Evolutionary conservation across 495 filamentous ascomycete genomes (phyloP).

Genomic region (Parachaetomium inaequale): DNA sequence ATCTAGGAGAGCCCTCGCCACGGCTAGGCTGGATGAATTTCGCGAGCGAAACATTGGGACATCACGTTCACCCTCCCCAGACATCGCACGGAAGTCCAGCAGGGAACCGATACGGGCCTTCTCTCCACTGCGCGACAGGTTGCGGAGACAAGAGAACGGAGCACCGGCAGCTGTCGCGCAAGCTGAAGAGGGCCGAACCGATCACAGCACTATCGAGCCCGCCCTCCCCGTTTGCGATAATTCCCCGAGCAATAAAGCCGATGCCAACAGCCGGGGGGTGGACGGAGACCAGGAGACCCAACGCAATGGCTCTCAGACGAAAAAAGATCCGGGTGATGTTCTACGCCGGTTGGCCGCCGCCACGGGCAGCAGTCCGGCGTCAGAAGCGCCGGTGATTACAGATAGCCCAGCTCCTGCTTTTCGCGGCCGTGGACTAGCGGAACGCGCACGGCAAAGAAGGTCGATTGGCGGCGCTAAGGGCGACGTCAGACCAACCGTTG

Average conservation of each 20-base stretch:
- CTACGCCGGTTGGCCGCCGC: constrained; percentile 61
- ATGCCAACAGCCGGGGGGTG: background rate
- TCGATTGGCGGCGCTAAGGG: constrained; percentile 25
- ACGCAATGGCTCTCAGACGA: constrained; percentile 15
- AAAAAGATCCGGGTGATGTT: constrained; percentile 62
- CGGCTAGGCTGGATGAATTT: constrained; percentile 56
- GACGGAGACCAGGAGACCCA: background rate
- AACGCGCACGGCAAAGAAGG: constrained; percentile 16
- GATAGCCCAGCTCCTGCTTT: background rate
- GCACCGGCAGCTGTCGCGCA: background rate
- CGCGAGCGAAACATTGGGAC: constrained; percentile 48
- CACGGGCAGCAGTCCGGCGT: constrained; percentile 52
- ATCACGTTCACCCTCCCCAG: constrained; percentile 37
- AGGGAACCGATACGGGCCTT: constrained; percentile 22
- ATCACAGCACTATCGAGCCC: background rate
- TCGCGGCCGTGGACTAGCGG: constrained; percentile 7
- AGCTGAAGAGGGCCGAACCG: background rate
- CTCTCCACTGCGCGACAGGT: constrained; percentile 25
- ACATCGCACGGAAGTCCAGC: constrained; percentile 25
- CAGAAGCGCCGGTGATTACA: constrained; percentile 22
- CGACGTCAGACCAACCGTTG: constrained; percentile 37
- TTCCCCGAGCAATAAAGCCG: background rate
- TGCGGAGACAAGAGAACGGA: constrained; percentile 34
- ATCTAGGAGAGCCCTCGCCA: constrained; percentile 56
- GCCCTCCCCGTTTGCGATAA: background rate